Conservation (phyloP, 2,329 filamentous ascomycete species). For the Cladosporium sp. region DNA sequence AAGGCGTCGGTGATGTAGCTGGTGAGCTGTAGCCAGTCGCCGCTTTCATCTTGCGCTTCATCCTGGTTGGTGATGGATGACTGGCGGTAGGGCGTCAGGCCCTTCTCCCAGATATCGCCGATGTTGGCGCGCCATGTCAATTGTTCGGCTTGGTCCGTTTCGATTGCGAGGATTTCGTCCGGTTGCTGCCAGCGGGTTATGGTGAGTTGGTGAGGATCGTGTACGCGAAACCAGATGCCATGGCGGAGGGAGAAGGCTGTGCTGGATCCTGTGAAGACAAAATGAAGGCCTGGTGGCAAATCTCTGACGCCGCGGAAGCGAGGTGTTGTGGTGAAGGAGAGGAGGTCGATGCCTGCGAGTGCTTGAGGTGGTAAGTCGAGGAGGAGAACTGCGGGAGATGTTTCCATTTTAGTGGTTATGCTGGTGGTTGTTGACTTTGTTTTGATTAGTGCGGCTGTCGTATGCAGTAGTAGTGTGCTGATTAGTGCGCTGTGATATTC, state of each 20-base stretch:
- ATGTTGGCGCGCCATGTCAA: constrained; percentile 53
- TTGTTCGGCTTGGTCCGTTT: constrained; percentile 37
- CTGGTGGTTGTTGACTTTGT: not conserved
- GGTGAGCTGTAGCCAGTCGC: constrained; percentile 52
- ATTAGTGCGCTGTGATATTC: no score
- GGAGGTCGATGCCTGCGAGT: constrained; percentile 51
- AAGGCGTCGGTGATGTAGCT: constrained; percentile 43
- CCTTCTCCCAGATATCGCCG: constrained; percentile 51
- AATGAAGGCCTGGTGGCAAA: constrained; percentile 55
- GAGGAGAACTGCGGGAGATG: constrained; percentile 32
- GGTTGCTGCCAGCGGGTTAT: constrained; percentile 53
- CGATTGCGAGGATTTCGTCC: constrained; percentile 42
- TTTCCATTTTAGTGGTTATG: constrained; percentile 3
- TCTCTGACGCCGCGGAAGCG: constrained; percentile 59
- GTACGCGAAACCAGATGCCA: constrained; percentile 52
- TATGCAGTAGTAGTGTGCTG: no score
- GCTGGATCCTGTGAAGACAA: constrained; percentile 56
- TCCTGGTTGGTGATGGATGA: constrained; percentile 25
- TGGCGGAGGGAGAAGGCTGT: constrained; percentile 56
- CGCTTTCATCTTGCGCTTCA: constrained; percentile 38
- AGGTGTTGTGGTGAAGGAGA: constrained; percentile 59
- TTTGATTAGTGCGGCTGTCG: no score
- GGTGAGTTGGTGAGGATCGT: constrained; percentile 39
- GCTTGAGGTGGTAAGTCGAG: constrained; percentile 43
- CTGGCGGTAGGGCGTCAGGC: constrained; percentile 46